Evolutionary conservation across 1,139 yeast species (phyloP), one percentile per base, ranked within the genome.

Genomic region (Williopsis jadinii): DNA sequence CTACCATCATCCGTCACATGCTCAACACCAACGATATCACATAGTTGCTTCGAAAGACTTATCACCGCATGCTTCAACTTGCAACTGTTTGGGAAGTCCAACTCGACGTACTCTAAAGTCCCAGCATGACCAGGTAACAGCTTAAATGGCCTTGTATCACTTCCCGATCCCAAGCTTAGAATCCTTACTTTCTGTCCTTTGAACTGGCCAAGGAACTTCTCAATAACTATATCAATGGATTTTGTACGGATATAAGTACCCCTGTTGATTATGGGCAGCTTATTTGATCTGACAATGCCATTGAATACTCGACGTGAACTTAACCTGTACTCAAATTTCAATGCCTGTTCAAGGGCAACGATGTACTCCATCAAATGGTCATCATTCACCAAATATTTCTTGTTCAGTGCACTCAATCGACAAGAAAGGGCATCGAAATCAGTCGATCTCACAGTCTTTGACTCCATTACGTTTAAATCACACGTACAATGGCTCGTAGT

Each of bases 131-230:
- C 28, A 3, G 41, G 52, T 36, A 84, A 59, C 3, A 78, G 43
- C 6, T 67, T 60, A 55, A 86, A 85, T 8, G 76, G 71, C 45
- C 97, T 63, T 1, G 97, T 80, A 60, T 92, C 98, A n/a, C 95
- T 84, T 1, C 98, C 98, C n/a, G 97, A 86, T 0, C 98, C 98
- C 19, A 92, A 62, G 5, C 94, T 87, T 0, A 92, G 63, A 10
- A 92, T 74, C 57, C 88, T 95, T 37, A 76, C 64, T 6, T 43
- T 35, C 6, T 44, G 34, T 2, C 45, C 47, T 19, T 19, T 19
- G 41, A 61, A 59, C 29, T 59, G 57, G 2, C 48, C 46, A 4
- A 84, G 47, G 51, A 84, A 86, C 30, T 60, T 55, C 1, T 68
- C 64, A 1, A 86, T 61, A 1, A 84, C 62, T 12, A 54, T 38